Base-by-base conservation (phyloP, 1,284 basidiomycete genomes). In the Salmacisia buchloeana region DNA sequence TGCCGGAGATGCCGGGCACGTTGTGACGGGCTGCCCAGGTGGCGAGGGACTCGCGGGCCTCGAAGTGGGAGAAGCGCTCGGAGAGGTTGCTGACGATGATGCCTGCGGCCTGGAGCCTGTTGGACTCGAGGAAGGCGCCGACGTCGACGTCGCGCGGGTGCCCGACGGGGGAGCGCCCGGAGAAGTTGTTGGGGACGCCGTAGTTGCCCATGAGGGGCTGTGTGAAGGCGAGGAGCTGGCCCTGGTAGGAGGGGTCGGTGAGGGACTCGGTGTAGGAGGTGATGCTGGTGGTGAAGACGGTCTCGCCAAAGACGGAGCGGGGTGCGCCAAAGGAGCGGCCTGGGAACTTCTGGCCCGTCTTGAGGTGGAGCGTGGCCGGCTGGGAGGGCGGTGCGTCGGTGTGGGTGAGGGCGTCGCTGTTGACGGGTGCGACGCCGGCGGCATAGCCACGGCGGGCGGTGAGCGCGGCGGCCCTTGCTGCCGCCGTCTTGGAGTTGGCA, bases 261-360 rank as follows among this genome's bases (percentile, higher is more conserved):
- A 99, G 96, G 15, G 93, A 97, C 82, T 99, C 96, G 62, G 94
- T 97, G 82, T 99, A 98, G 61, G 92, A 96, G 6, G 96, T 99
- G 81, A 98, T 98, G 60, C 92, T 94, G 36, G 94, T 99, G 27
- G 92, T 94, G 82, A 99, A 99, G 33, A 99, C 94, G 2, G 94
- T 96, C 84, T 99, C 94, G 67, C 96, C 96, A 82, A 87, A 98
- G 38, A 88, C 87, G 76, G 90, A 93, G 76, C 85, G 88, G 52
- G 88, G 87, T 25, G 91, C 88, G 68, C 94, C 94, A 80, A 99
- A 98, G 13, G 89, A 90, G 59, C 86, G 85, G 41, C 96, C 94
- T 62, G 84, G 79, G 85, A 96, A 98, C 13, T 88, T 89, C 82
- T 98, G 88, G 43, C 94, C 94, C 6, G 91, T 88, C 83, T 96